phyloP scores from a whole-genome alignment of 331 rosid species.

The Arachis monticola region DNA sequence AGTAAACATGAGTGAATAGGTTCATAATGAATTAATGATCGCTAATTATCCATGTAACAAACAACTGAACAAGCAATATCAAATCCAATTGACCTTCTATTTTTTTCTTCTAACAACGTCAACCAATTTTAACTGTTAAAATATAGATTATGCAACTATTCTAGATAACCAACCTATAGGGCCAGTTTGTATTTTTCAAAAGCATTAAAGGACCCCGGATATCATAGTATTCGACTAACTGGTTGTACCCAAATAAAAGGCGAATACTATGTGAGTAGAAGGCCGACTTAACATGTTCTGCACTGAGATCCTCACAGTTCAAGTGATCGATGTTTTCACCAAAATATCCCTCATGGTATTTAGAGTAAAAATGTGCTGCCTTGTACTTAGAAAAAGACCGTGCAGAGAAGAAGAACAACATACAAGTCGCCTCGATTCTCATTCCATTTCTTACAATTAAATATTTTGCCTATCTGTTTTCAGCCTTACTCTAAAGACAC shows the following conservation, averaged over 20 bases:
- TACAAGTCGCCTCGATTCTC: slow-evolving; percentile 1
- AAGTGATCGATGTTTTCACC: neutral
- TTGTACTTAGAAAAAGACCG: slow-evolving; percentile 14
- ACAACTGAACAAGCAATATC: neutral
- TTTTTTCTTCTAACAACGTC: too few relatives aligned
- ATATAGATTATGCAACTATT: slow-evolving; percentile 23
- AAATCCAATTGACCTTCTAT: too few relatives aligned
- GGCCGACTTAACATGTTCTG: slow-evolving; percentile 7
- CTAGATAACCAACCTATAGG: slow-evolving; percentile 12
- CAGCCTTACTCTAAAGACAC: slow-evolving; percentile 11
- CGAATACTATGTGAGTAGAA: neutral
- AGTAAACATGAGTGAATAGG: slow-evolving; percentile 36
- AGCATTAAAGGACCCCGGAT: neutral
- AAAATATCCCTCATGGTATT: neutral
- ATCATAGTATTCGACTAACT: slow-evolving; percentile 1
- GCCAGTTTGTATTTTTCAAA: neutral
- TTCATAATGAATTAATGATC: neutral
- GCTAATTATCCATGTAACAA: slow-evolving; percentile 13
- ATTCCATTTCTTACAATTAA: neutral
- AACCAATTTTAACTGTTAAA: neutral
- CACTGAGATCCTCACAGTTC: neutral
- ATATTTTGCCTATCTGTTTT: slow-evolving; percentile 2
- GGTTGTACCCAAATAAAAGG: slow-evolving; percentile 24
- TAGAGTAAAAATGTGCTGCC: neutral
- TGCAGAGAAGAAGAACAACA: slow-evolving; percentile 35